Evolutionary conservation across 1,139 yeast genomes (phyloP), one percentile per base, ranked within the genome.

Genomic region (Scheffersomyces quercinus): DNA sequence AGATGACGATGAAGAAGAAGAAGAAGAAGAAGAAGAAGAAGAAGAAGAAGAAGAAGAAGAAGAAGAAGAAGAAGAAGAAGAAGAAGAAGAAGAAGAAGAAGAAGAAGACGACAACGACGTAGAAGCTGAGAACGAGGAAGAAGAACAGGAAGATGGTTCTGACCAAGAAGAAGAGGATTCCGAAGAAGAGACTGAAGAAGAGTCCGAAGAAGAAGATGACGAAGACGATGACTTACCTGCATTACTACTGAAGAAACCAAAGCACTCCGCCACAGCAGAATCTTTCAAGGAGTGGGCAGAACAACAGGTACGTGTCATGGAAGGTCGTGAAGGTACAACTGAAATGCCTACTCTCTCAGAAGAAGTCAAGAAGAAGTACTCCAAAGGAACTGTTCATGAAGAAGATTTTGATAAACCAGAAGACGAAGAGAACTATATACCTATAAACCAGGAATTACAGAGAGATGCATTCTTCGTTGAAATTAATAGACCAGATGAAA

Each of bases 391-490:
- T 2, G 67, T 76, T 1, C 76, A 85, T 39, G 73, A 74, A 30
- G 93, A 85, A 59, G 93, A 85, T 59, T 48, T 79, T 29, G 87
- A 81, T 38, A 86, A 81, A 53, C 63, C 72, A 0, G 85, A 83
- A 2, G 73, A 83, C 40, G 78, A 75, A 46, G 84, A 79, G 50
- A 80, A 78, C 16, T 73, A 68, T 42, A 68, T 84, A 37, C 83
- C 84, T 2, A 71, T 84, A 7, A 72, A 85, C 57, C 78, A 75
- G 44, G 58, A 65, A 0, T 65, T 82, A 14, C 64, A 76, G 35
- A 71, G 96, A 54, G 79, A 82, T 47, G 83, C 95, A 0, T 80
- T 79, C 45, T 87, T 70, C 48, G 93, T 90, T 10, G 72, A 80
- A 13, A 86, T 93, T 0, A 70, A 73, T 7, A 76, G 99, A 53